Base-by-base conservation (phyloP, 2,329 filamentous ascomycete genomes). In the Phoma herbarum region DNA sequence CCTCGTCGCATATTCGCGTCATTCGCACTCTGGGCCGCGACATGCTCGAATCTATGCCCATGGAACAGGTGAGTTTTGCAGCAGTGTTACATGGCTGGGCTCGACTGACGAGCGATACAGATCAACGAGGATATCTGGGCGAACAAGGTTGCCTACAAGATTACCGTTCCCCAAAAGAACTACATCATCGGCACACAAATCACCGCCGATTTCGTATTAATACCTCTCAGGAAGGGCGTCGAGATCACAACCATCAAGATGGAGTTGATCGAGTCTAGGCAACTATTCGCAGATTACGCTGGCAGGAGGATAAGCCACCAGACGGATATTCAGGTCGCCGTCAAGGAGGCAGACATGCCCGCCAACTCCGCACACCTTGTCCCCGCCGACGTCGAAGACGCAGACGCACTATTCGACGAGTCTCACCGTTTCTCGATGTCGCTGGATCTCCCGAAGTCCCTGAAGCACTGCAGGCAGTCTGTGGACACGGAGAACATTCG, bases 41-140 rank as follows among this genome's bases (percentile, higher is more conserved):
- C 77, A 90, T 92, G 46, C 95, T 97, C 92, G 81, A 83, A 61
- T 79, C 78, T 56, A 77, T 81, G 60, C 76, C 80, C 48, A 75
- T 77, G 73, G 76, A 78, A 66, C 75, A 59, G 56, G 56, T 59
- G 10, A n/a, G 56, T 59, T 22, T 44, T 16, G 11, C 31, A 9
- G 12, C 4, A 28, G 10, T 2, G 0, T 14, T 18, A 12, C 2
- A 18, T 4, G 5, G n/a, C 7, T 2, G 12, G 9, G 25, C 25
- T 25, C 22, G 12, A 31, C 51, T 59, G 41, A 54, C 31, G 7
- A 33, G 22, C 28, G 1, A 14, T 20, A 18, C 56, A 86, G 82
- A 84, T 91, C 63, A 93, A 98, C 64, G 93, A 97, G 78, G 97
- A 97, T 73, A 90, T 96, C 63, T 99, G 95, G 95, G 91, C 93